Evolutionary conservation across 257 asterid genomes (phyloP), one percentile per base, ranked within the genome.

Genomic region (Asclepias syriaca): DNA sequence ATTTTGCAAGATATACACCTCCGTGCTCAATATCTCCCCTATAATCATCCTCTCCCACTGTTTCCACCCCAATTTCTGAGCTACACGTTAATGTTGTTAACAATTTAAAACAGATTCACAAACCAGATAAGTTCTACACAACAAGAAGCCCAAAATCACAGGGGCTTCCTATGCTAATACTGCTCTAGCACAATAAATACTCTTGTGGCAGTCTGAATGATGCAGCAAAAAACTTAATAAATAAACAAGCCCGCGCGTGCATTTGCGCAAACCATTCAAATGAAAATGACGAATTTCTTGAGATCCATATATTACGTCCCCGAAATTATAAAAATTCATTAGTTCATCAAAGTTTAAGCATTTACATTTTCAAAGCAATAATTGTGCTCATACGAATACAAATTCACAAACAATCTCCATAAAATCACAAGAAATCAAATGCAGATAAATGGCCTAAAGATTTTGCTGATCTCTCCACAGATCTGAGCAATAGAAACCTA

Each of bases 401-500:
- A 51, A 72, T 37, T 12, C 11, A n/a, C 49, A 32, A 15, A 8
- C n/a, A 16, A 24, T 9, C 60, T 0, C 46, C 51, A 69, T 66
- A 3, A 66, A 59, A 19, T 21, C 54, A 51, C 2, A 29, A 69
- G 60, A 48, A 66, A 15, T 16, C 51, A 39, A 77, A 73, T 53
- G 11, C 74, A 29, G 24, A 15, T 1, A 54, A 43, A 64, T 65
- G 50, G 43, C 40, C 45, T 32, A 37, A 7, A 63, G 16, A 64
- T 37, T 32, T 39, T 53, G 21, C 67, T 66, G 50, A 51, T 24
- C 14, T 45, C 70, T 66, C 66, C 39, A 39, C 72, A 71, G 79
- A 79, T 79, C 82, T 74, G 55, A 57, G 29, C n/a, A 70, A 66
- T 2, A 71, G 5, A 8, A 56, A 50, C 65, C 34, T 19, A 18